Base-by-base conservation (phyloP, 2,329 filamentous ascomycete genomes). In the Simplicillium aogashimaense region DNA sequence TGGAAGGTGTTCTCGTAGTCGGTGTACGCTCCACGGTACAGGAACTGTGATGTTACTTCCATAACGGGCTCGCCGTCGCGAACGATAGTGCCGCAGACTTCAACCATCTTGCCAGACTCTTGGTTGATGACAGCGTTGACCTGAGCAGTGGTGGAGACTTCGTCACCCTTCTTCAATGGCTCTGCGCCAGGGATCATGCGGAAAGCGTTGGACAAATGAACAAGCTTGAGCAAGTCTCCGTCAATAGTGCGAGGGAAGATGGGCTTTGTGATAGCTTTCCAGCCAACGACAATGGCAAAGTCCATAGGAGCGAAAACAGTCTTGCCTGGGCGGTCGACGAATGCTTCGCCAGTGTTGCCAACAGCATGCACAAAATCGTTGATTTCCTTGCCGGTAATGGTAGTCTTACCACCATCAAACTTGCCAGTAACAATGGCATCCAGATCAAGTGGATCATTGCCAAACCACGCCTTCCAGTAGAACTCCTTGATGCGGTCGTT, bases 401-500 rank as follows among this genome's bases (percentile, higher is more conserved):
- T 87, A 5, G 87, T 78, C 50, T 81, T 81, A 48, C 92, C 92
- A 56, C 92, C 92, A 50, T 92, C 86, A 56, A 98, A 98, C 50
- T 80, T 81, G 56, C 86, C 83, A 6, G 86, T 89, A 39, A 95
- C 85, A 29, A 86, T 73, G 13, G 84, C 82, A 53, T 95, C 83
- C 41, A 95, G 85, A 41, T 94, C 82, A 38, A 94, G 74, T 34
- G 74, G 65, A 55, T 95, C 89, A 44, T 89, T 76, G 33, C 88
- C 92, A 53, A 98, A 98, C 92, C 92, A 98, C 49, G 94, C 82
- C 51, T 82, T 81, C 80, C 94, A 98, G 74, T 98, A 98, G 62
- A 98, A 98, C 63, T 95, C 86, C 72, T 98, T 98, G 72, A 98
- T 97, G 48, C 87, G 85, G 58, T 98, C 90, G 59, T 98, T 98